Percentiles rank a stretch among this genome's conserved stretches.
These are phyloP conservation scores for Angophora floribunda DNA, from an alignment of 345 rosid genomes.

Conservation along the genomic window DNA sequence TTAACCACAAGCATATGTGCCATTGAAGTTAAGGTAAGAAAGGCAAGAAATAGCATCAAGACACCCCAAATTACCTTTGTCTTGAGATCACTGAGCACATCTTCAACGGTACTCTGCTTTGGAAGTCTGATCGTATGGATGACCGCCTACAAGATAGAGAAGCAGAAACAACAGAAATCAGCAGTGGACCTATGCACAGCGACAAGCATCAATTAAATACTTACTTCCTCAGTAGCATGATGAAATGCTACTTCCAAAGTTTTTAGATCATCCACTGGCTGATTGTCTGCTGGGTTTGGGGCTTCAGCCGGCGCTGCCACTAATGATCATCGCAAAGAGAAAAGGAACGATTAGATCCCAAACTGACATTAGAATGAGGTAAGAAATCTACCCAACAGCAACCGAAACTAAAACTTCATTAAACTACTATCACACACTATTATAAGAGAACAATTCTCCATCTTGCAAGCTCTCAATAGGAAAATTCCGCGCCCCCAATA, in stretches of 20 bases:
- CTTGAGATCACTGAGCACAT: slow-evolving; percentile 83
- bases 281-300: slow-evolving; percentile 58
- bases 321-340: neutral
- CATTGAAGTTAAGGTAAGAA: neutral
- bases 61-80: slow-evolving; percentile 39
- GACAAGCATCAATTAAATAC: slow-evolving; percentile 12
- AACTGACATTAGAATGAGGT: neutral
- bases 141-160: slow-evolving; percentile 40
- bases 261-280: slow-evolving; percentile 79
- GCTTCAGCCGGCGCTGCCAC: slow-evolving; percentile 47
- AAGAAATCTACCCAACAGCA: neutral
- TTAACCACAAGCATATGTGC: neutral
- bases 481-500: neutral
- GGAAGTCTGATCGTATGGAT: slow-evolving; percentile 86
- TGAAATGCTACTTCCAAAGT: slow-evolving; percentile 83
- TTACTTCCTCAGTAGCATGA: slow-evolving; percentile 72
- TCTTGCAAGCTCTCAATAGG: neutral
- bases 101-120: slow-evolving; percentile 87
- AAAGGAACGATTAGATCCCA: neutral
- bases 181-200: neutral
- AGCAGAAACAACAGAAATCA: neutral
- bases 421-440: neutral
- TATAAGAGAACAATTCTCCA: neutral
- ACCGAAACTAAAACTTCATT: neutral
- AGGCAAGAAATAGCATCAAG: neutral